Evolutionary conservation across 2,329 filamentous ascomycete genomes (phyloP), one percentile per base, ranked within the genome.

Genomic region (Pseudogymnoascus sp.): DNA sequence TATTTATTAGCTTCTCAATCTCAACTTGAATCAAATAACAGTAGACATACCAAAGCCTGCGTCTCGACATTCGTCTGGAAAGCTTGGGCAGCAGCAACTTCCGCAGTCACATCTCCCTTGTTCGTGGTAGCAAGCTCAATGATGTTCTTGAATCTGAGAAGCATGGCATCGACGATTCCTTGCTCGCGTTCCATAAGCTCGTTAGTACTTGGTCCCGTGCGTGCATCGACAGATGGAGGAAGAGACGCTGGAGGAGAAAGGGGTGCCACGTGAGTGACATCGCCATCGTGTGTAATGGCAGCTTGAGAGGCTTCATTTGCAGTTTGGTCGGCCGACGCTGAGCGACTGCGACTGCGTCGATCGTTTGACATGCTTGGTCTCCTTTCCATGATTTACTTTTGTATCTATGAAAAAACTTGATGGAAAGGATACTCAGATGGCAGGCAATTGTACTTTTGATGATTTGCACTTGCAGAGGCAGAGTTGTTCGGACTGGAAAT

Each of bases 111-210:
- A 43, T 71, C 68, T 37, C 67, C 66, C n/a, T 65, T 63, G 9
- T 70, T 68, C 31, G 64, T 59, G 1, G 67, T 61, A 43, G 69
- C 68, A 4, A 74, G 61, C 3, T 55, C 60, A 28, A 81, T 69
- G 35, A 82, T 71, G 63, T 77, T 76, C 62, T 75, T 73, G 66
- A 79, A 81, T 60, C 75, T 76, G 5, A 73, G 73, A 33, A 82
- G 73, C 63, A 81, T 74, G 35, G 74, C 73, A 49, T 80, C 80
- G 16, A 81, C 74, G 43, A 75, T 72, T 60, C 73, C 74, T 37
- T 80, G 72, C 65, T 81, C 75, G 35, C 78, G 76, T 63, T 82
- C 80, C 81, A 69, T 7, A 21, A 68, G 58, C 18, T 9, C 31
- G 63, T 69, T 62, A 67, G 66, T 49, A 16, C 45, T 33, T 25